A percentile compares a stretch with the other conserved stretches of the same genome.
These are phyloP conservation scores for Niveomyces coronatus DNA, from an alignment of 2,329 filamentous ascomycete genomes.

Conservation along the genomic window DNA sequence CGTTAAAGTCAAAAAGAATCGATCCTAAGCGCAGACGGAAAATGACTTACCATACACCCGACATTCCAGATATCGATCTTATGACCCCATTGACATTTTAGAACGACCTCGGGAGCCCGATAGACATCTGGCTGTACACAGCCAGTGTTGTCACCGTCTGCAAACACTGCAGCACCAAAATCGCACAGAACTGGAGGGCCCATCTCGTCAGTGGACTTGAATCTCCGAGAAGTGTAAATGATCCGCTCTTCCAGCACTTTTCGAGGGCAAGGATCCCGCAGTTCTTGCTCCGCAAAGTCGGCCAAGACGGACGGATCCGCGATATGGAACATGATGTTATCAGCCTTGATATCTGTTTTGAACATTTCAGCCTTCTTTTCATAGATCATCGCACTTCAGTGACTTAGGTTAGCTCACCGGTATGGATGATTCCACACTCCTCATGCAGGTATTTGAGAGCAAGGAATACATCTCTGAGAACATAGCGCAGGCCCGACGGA, in stretches of 20 bases:
- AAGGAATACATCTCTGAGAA: conserved; percentile 22
- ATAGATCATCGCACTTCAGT: background rate
- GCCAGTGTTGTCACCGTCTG: background rate
- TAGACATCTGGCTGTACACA: background rate
- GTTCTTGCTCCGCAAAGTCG: background rate
- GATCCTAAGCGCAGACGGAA: background rate
- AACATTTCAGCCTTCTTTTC: background rate
- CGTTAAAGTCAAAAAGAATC: background rate
- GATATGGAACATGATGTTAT: background rate
- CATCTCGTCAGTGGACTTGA: background rate
- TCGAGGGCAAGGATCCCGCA: background rate
- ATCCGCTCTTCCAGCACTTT: background rate
- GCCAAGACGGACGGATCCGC: background rate
- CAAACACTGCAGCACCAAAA: conserved; percentile 1
- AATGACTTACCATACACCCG: background rate
- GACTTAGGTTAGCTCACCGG: conserved; percentile 17
- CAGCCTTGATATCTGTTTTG: background rate
- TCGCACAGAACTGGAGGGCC: background rate
- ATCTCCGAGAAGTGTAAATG: background rate
- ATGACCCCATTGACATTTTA: background rate
- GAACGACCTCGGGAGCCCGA: background rate
- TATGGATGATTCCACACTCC: conserved; percentile 32
- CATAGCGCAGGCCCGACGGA: conserved; percentile 2
- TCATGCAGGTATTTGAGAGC: conserved; percentile 30
- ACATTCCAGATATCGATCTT: conserved; percentile 1